Conservation (phyloP, 495 filamentous ascomycete species). For the Venustampulla echinocandica region DNA sequence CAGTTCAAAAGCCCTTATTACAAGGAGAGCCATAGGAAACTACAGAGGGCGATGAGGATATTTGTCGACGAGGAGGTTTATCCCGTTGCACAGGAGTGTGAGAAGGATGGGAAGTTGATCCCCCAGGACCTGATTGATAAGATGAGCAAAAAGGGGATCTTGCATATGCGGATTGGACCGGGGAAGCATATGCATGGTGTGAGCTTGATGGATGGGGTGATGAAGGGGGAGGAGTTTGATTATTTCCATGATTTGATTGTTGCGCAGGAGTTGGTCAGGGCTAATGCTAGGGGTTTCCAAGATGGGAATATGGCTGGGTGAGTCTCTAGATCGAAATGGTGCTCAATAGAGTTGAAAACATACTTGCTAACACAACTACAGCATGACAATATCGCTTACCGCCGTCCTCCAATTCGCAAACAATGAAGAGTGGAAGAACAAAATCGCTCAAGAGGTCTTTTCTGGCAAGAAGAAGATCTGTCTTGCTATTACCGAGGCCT, state of each 20-base stretch:
- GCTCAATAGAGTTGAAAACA: not conserved
- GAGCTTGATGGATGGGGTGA: slow-evolving; percentile 56
- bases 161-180: slow-evolving; percentile 78
- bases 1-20: slow-evolving; percentile 78
- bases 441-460: slow-evolving; percentile 62
- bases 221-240: slow-evolving; percentile 75
- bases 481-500: slow-evolving; percentile 82
- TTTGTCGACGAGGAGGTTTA: slow-evolving; percentile 64
- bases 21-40: slow-evolving; percentile 61
- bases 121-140: slow-evolving; percentile 68
- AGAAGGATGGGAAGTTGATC: slow-evolving; percentile 65
- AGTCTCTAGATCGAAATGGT: not conserved
- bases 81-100: slow-evolving; percentile 72
- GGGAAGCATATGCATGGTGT: slow-evolving; percentile 72
- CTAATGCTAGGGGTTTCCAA: slow-evolving; percentile 59
- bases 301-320: slow-evolving; percentile 56
- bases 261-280: slow-evolving; percentile 61
- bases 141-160: slow-evolving; percentile 63
- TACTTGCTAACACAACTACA: not conserved
- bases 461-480: slow-evolving; percentile 80
- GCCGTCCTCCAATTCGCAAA: slow-evolving; percentile 73
- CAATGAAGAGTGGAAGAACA: slow-evolving; percentile 55
- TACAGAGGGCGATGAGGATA: slow-evolving; percentile 63
- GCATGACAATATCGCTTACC: slow-evolving; percentile 73
- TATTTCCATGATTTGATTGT: slow-evolving; percentile 80